Evolutionary conservation across 495 filamentous ascomycete genomes (phyloP).

Genomic region (Annulohypoxylon nitens): DNA sequence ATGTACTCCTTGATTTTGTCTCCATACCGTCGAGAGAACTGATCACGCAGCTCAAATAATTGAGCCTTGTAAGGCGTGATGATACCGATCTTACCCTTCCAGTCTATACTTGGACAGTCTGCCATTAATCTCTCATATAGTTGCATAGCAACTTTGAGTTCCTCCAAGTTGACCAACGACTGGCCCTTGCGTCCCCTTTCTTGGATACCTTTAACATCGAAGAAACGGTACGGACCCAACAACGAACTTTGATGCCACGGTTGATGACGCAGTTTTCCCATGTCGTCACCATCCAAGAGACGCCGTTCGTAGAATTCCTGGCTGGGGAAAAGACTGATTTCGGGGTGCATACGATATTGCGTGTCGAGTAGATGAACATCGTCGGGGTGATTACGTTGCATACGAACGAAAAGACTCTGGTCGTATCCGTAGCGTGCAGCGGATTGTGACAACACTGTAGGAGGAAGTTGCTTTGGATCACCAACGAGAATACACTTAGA

Average conservation of each 20-base stretch:
- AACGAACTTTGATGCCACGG: constrained; percentile 87
- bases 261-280: constrained; percentile 78
- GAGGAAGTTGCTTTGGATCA: constrained; percentile 96
- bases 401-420: constrained; percentile 96
- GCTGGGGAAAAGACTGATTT: constrained; percentile 91
- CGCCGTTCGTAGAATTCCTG: constrained; percentile 89
- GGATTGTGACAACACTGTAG: constrained; percentile 93
- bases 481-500: constrained; percentile 97
- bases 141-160: constrained; percentile 85
- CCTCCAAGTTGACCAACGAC: constrained; percentile 89
- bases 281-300: constrained; percentile 84
- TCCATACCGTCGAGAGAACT: constrained; percentile 79
- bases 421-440: constrained; percentile 95
- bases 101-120: constrained; percentile 77
- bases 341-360: constrained; percentile 99
- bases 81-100: constrained; percentile 88
- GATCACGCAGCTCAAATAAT: constrained; percentile 78
- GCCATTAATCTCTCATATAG: constrained; percentile 81
- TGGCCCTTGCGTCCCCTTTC: constrained; percentile 80
- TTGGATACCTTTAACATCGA: constrained; percentile 92
- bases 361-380: constrained; percentile 95
- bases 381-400: constrained; percentile 90
- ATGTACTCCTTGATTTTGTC: constrained; percentile 78
- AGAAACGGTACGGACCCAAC: constrained; percentile 96
- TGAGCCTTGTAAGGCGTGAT: constrained; percentile 98